These are phyloP conservation scores for Trichomonas vaginalis DNA, from an alignment of 208 protist genomes.

Conservation along the genomic window DNA sequence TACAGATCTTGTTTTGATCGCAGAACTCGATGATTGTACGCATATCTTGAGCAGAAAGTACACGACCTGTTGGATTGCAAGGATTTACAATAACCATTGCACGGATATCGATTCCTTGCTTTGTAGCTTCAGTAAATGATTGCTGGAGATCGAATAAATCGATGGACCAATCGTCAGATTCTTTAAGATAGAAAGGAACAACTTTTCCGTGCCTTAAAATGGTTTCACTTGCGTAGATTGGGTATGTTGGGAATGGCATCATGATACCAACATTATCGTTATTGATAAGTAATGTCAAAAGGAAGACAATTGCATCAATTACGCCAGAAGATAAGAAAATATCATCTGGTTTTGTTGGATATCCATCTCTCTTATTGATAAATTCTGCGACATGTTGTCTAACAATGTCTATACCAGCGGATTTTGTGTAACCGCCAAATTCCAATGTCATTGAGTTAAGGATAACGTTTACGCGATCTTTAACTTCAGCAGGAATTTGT, in stretches of 20 bases:
- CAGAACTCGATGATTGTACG: constrained; percentile 52
- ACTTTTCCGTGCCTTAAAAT: constrained; percentile 60
- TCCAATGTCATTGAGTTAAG: constrained; percentile 39
- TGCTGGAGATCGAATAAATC: constrained; percentile 47
- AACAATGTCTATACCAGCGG: constrained; percentile 39
- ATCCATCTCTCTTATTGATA: constrained; percentile 66
- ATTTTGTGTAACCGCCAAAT: constrained; percentile 80
- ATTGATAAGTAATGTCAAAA: constrained; percentile 54
- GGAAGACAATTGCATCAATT: constrained; percentile 57
- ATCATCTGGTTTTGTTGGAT: constrained; percentile 45
- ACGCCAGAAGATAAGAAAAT: constrained; percentile 92
- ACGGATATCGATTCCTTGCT: constrained; percentile 53
- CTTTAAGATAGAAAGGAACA: constrained; percentile 76
- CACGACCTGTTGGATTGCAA: constrained; percentile 31
- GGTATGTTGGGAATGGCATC: constrained; percentile 97
- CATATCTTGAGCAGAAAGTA: background rate
- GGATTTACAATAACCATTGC: constrained; percentile 93
- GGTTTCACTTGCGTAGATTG: constrained; percentile 90
- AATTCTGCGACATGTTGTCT: constrained; percentile 62
- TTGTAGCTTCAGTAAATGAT: constrained; percentile 44
- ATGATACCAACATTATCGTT: constrained; percentile 40
- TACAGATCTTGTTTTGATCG: constrained; percentile 49
- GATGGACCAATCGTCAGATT: constrained; percentile 66
- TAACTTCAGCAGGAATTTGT: constrained; percentile 64
- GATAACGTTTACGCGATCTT: constrained; percentile 60